Percentiles rank a stretch among this genome's conserved stretches.
Conservation (phyloP, 352 stramenopile genomes). For the Pythium insidiosum region DNA sequence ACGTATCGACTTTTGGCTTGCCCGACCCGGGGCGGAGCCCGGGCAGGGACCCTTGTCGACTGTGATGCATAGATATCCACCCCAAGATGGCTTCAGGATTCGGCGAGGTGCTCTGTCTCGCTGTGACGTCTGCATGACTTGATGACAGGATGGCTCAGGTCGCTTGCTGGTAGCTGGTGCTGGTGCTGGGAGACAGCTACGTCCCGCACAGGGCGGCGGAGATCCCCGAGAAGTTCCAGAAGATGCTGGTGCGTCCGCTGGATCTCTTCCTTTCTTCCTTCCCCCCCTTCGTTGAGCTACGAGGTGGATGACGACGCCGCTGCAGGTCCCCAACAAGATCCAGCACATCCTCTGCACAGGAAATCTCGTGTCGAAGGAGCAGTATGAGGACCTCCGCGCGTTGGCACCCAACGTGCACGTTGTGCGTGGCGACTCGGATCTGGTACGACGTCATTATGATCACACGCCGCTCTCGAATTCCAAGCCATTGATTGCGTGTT, state of each 20-base stretch:
- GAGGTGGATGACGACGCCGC: too few relatives aligned
- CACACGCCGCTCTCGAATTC: too few relatives aligned
- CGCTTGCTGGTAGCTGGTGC: slow-evolving; percentile 86
- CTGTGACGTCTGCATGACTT: too few relatives aligned
- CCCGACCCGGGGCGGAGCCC: too few relatives aligned
- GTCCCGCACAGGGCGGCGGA: slow-evolving; percentile 91
- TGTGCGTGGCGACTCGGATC: slow-evolving; percentile 93
- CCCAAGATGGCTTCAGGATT: slow-evolving; percentile 22
- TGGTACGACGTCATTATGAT: slow-evolving; percentile 23
- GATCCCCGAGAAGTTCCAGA: slow-evolving; percentile 97
- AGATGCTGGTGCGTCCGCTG: slow-evolving; percentile 62
- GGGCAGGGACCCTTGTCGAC: too few relatives aligned
- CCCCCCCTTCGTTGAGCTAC: too few relatives aligned
- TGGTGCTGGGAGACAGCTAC: slow-evolving; percentile 96
- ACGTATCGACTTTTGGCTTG: too few relatives aligned
- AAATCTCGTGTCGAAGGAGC: slow-evolving; percentile 93
- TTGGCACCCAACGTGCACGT: slow-evolving; percentile 96
- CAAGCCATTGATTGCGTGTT: too few relatives aligned
- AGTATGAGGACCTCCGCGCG: slow-evolving; percentile 93
- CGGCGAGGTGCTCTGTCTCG: slow-evolving; percentile 18
- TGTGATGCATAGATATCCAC: not conserved
- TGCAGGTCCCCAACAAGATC: slow-evolving; percentile 96
- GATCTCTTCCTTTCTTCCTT: too few relatives aligned
- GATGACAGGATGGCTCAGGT: not conserved
- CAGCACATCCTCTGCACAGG: slow-evolving; percentile 98